These are phyloP conservation scores for Moesziomyces sp. DNA, from an alignment of 1,284 basidiomycete species.

Conservation along the genomic window DNA sequence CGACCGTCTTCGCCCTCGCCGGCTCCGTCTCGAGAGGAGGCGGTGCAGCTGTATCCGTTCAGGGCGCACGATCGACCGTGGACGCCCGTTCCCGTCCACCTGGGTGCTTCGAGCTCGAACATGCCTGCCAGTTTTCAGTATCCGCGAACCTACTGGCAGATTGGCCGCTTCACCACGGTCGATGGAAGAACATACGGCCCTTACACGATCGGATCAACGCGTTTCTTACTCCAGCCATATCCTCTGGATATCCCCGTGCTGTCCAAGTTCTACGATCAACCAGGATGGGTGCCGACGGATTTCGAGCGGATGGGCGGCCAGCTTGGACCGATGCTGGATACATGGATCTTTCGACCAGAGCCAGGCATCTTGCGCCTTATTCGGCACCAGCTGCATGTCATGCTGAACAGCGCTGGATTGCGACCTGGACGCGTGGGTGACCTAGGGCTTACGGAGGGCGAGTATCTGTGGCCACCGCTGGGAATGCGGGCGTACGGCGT, in stretches of 20 bases:
- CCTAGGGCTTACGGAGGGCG: not conserved
- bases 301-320: not conserved
- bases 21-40: not conserved
- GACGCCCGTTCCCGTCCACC: too few species aligned
- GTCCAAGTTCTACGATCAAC: not conserved
- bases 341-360: constrained; percentile 3
- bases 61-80: not conserved
- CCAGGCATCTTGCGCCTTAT: not conserved
- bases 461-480: constrained; percentile 11
- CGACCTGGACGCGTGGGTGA: not conserved
- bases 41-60: not conserved
- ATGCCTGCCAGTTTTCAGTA: not conserved
- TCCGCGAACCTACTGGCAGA: not conserved
- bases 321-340: accelerated
- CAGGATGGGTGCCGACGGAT: not conserved
- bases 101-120: not conserved
- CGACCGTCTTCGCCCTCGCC: not conserved
- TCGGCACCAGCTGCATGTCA: not conserved
- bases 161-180: not conserved
- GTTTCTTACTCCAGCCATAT: constrained; percentile 1
- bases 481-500: not conserved
- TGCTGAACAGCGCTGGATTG: not conserved
- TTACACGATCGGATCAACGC: not conserved
- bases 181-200: constrained; percentile 3
- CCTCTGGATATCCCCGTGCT: constrained; percentile 5